Conservation (phyloP, 2,329 filamentous ascomycete genomes). For the Diplocarpon mali region DNA sequence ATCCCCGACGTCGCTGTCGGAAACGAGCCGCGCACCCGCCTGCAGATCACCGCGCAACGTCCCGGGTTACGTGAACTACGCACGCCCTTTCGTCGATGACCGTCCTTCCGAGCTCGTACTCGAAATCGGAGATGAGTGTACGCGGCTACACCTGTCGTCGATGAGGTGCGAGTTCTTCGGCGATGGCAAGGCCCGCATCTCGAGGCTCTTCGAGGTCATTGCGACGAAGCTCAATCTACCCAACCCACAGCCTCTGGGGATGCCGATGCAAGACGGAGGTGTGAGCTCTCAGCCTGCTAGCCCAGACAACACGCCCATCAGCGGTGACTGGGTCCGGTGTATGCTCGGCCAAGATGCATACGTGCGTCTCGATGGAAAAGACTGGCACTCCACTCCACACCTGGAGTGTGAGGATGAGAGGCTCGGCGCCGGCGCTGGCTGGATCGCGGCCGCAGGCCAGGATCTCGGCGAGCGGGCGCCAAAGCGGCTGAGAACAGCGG, state of each 20-base stretch:
- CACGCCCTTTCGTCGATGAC: slow-evolving; percentile 77
- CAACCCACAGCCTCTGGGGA: slow-evolving; percentile 47
- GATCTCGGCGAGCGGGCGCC: slow-evolving; percentile 3
- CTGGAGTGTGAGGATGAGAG: not conserved
- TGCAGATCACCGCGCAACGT: slow-evolving; percentile 22
- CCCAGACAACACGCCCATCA: slow-evolving; percentile 58
- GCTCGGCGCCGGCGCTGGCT: slow-evolving; percentile 6
- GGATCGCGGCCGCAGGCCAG: slow-evolving; percentile 3
- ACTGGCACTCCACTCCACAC: slow-evolving; percentile 33
- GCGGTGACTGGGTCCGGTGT: slow-evolving; percentile 58
- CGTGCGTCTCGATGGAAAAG: slow-evolving; percentile 46
- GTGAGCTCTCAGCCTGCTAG: slow-evolving; percentile 49
- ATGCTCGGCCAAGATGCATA: slow-evolving; percentile 48
- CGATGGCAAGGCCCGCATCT: slow-evolving; percentile 57
- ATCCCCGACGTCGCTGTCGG: slow-evolving; percentile 21
- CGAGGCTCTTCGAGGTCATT: slow-evolving; percentile 69
- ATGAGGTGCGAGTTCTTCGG: slow-evolving; percentile 65
- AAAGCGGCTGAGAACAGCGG: slow-evolving; percentile 13
- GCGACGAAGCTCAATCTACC: slow-evolving; percentile 67
- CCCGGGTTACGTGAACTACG: slow-evolving; percentile 60
- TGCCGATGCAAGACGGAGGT: slow-evolving; percentile 56
- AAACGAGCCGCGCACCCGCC: slow-evolving; percentile 22
- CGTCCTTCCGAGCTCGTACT: slow-evolving; percentile 62
- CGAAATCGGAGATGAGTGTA: slow-evolving; percentile 63
- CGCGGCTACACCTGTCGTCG: slow-evolving; percentile 40